phyloP scores from a whole-genome alignment of 2,329 filamentous ascomycete species.

The Fusarium sororula region DNA sequence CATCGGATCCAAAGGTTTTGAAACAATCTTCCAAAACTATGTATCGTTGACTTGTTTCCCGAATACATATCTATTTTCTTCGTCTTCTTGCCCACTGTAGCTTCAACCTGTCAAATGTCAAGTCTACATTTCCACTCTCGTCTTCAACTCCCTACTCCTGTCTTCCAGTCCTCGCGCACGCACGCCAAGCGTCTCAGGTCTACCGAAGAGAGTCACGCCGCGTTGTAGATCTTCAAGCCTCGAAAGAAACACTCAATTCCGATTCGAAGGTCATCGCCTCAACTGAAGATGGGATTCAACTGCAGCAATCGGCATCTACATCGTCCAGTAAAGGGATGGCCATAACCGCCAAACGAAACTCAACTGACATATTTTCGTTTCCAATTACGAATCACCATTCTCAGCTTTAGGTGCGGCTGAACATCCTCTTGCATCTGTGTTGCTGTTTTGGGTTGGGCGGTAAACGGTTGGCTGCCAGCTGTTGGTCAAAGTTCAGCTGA shows the following conservation, averaged over 20 bases:
- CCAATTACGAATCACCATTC: accelerated
- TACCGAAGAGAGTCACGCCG: not conserved
- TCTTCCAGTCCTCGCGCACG: too few species aligned
- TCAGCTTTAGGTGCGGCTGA: not conserved
- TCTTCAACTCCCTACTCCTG: not conserved
- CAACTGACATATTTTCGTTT: not conserved
- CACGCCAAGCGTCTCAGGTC: not conserved
- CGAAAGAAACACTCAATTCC: accelerated
- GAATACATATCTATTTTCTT: accelerated
- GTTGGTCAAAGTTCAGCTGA: not conserved
- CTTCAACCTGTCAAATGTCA: not conserved
- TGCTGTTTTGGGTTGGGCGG: not conserved
- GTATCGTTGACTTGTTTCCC: accelerated
- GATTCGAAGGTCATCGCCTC: not conserved
- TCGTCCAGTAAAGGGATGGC: accelerated
- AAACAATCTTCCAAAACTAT: too few species aligned
- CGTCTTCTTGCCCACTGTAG: accelerated
- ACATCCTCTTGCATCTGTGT: not conserved
- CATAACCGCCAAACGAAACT: not conserved
- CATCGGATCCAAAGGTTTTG: too few species aligned
- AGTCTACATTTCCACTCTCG: not conserved
- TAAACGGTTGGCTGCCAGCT: accelerated
- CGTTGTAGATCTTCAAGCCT: accelerated
- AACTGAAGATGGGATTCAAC: not conserved
- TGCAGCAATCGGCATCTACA: not conserved